Evolutionary conservation across 1,139 yeast genomes (phyloP).

Genomic region (Scheffersomyces parashehatae): DNA sequence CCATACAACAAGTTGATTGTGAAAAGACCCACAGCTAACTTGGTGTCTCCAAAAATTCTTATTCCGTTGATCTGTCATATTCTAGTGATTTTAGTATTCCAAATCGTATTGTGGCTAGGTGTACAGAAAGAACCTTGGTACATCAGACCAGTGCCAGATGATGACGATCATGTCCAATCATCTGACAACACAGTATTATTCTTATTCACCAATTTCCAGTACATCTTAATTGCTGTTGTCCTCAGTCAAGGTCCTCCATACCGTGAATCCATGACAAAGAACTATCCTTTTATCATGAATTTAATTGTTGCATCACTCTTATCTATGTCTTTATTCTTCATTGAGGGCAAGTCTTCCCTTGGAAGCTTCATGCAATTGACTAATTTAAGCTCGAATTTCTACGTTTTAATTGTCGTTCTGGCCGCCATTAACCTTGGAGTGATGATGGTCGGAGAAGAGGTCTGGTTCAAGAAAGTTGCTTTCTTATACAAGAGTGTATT

Average conservation of each 20-base stretch:
- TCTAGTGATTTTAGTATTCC: slow-evolving; percentile 59
- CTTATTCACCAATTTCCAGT: slow-evolving; percentile 82
- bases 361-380: slow-evolving; percentile 81
- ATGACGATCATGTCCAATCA: slow-evolving; percentile 79
- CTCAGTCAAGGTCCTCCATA: slow-evolving; percentile 95
- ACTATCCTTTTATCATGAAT: slow-evolving; percentile 70
- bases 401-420: slow-evolving; percentile 45
- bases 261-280: slow-evolving; percentile 70
- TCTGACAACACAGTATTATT: slow-evolving; percentile 89
- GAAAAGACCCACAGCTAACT: slow-evolving; percentile 90
- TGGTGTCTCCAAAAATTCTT: slow-evolving; percentile 84
- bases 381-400: slow-evolving; percentile 52
- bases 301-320: slow-evolving; percentile 48
- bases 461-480: slow-evolving; percentile 31
- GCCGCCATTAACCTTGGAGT: slow-evolving; percentile 51
- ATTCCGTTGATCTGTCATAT: slow-evolving; percentile 81
- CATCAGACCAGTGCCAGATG: slow-evolving; percentile 76
- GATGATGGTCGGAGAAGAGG: slow-evolving; percentile 47
- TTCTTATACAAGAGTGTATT: slow-evolving; percentile 27
- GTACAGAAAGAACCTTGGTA: slow-evolving; percentile 74
- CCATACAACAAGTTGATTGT: slow-evolving; percentile 62
- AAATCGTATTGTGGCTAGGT: slow-evolving; percentile 62
- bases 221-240: slow-evolving; percentile 77
- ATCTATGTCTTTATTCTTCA: slow-evolving; percentile 51
- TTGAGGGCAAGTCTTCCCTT: slow-evolving; percentile 50